These are phyloP conservation scores for Globisporangium cylindrosporum DNA, from an alignment of 352 stramenopile genomes.

Conservation along the genomic window DNA sequence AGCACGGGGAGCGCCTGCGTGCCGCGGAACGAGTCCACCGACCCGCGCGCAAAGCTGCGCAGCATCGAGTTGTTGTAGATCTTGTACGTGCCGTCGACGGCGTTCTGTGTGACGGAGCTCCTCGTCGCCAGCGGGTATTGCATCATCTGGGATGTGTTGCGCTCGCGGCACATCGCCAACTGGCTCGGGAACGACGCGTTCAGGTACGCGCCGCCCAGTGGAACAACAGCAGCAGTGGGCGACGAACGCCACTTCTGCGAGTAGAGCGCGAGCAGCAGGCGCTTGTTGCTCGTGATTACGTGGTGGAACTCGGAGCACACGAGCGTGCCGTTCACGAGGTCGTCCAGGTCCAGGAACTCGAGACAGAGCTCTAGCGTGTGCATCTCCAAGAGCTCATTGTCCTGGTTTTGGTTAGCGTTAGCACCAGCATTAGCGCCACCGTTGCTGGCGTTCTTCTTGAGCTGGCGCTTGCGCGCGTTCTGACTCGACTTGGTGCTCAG, in stretches of 20 bases:
- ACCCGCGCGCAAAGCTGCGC: conserved; percentile 60
- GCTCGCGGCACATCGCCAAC: conserved; percentile 41
- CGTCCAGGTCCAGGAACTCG: conserved; percentile 60
- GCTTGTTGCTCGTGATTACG: conserved; percentile 37
- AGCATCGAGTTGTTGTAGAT: conserved; percentile 86
- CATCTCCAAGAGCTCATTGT: conserved; percentile 34
- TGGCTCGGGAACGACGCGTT: conserved; percentile 40
- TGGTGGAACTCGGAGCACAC: conserved; percentile 64
- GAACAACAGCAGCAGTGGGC: conserved; percentile 5
- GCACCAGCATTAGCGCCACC: background rate
- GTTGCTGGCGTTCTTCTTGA: conserved; percentile 12
- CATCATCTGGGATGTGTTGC: conserved; percentile 16
- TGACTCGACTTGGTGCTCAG: conserved; percentile 24
- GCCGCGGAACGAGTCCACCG: conserved; percentile 73
- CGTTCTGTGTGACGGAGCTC: conserved; percentile 32
- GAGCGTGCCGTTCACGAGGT: conserved; percentile 37
- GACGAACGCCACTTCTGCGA: conserved; percentile 49
- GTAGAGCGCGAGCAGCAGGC: conserved; percentile 58
- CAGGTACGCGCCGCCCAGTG: conserved; percentile 34
- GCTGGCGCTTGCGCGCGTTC: conserved; percentile 28
- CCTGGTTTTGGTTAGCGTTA: conserved; percentile 6
- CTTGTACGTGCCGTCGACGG: conserved; percentile 35
- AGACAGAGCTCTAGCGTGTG: conserved; percentile 70
- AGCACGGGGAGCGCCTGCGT: conserved; percentile 44
- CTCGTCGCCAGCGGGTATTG: conserved; percentile 60